phyloP scores from a whole-genome alignment of 352 stramenopile genomes.

The Blastocystis sp. region DNA sequence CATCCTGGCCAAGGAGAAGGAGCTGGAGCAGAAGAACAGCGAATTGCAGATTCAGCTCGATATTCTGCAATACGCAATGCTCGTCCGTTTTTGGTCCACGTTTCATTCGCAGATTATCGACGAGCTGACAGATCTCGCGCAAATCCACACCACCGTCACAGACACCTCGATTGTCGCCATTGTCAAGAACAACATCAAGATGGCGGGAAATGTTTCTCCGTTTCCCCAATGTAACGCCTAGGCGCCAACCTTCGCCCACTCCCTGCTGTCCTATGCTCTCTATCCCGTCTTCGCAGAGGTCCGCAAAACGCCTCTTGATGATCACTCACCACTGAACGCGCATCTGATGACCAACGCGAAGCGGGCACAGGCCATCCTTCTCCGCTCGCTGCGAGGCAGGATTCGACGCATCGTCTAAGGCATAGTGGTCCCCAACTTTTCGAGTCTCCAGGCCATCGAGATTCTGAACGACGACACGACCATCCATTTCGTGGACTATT shows the following conservation, averaged over 20 bases:
- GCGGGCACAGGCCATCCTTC: background rate
- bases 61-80: constrained; percentile 41
- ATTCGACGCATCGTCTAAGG: background rate
- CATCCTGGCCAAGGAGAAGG: constrained; percentile 21
- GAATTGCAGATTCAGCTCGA: constrained; percentile 14
- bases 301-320: background rate
- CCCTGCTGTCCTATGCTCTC: background rate
- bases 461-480: constrained; percentile 12
- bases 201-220: constrained; percentile 11
- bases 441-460: constrained; percentile 9
- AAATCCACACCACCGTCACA: background rate
- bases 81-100: background rate
- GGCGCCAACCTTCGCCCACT: background rate
- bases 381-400: background rate
- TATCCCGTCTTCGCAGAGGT: background rate
- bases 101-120: constrained; percentile 39
- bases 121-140: constrained; percentile 44
- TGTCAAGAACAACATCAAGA: constrained; percentile 48
- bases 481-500: constrained; percentile 34
- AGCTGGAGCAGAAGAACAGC: background rate
- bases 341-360: background rate
- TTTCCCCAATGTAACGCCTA: background rate
- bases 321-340: background rate
- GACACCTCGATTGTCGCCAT: constrained; percentile 24
- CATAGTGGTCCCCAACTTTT: constrained; percentile 10